Evolutionary conservation across 805 yeast species (phyloP).

Genomic region (Vanderwaltozyma verrucispora): DNA sequence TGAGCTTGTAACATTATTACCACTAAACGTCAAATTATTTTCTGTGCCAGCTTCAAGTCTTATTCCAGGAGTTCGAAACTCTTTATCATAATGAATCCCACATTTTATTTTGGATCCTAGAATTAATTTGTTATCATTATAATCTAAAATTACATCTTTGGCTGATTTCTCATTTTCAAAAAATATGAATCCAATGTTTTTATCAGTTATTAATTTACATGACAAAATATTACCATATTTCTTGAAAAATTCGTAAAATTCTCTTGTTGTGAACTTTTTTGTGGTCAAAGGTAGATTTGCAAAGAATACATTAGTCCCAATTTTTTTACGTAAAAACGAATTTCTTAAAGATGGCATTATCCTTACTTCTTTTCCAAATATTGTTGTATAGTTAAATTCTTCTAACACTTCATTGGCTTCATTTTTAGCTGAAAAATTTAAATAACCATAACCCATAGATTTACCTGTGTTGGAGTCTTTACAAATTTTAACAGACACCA

Average conservation of each 20-base stretch:
- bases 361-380: conserved; percentile 37
- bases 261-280: conserved; percentile 28
- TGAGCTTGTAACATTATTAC: too few relatives aligned
- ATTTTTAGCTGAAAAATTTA: conserved; percentile 40
- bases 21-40: too few relatives aligned
- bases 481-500: conserved; percentile 52
- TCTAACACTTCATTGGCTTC: conserved; percentile 51
- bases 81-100: conserved; percentile 28
- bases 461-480: conserved; percentile 40
- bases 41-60: neutral
- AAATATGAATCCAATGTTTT: conserved; percentile 33
- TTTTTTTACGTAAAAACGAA: conserved; percentile 29
- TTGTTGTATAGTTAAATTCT: conserved; percentile 40
- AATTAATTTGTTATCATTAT: conserved; percentile 19
- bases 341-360: conserved; percentile 48
- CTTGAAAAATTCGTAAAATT: conserved; percentile 41
- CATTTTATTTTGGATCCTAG: conserved; percentile 28
- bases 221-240: conserved; percentile 37
- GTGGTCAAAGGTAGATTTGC: conserved; percentile 33
- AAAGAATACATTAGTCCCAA: conserved; percentile 43
- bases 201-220: conserved; percentile 31
- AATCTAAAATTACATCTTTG: conserved; percentile 24
- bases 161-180: conserved; percentile 30
- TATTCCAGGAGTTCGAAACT: neutral
- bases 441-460: conserved; percentile 67